Evolutionary conservation across 306 rosid species (phyloP), one percentile per base, ranked within the genome.

Genomic region (Dryas drummondii): DNA sequence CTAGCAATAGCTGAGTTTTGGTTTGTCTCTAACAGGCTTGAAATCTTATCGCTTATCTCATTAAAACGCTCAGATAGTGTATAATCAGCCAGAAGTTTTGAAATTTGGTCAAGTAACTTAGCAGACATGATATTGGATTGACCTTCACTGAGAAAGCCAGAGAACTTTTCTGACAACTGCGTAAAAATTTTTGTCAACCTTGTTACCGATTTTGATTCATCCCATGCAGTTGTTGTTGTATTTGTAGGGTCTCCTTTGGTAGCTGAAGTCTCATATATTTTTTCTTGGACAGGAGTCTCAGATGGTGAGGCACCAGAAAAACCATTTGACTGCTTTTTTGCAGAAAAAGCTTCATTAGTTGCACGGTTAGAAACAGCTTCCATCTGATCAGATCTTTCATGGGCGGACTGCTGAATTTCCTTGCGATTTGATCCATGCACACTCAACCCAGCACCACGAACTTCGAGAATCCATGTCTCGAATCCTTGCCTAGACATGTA

Each of bases 381-480:
- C 93, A 94, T 94, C 76, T 85, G 81, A 22, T 89, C 87, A 54
- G 99, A 92, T 51, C 67, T 81, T 68, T 70, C 88, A 73, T 81
- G 57, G 80, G 92, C 90, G 53, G 90, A 80, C 68, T 76, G 86
- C 84, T 90, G 82, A 73, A 89, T 84, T 68, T 87, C 88, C 81
- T 89, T 83, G 79, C 68, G 32, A 72, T 80, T 76, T 13, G 88
- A 79, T 73, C 77, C 88, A 45, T 76, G 88, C 66, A 89, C 45
- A 71, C 99, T 94, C 93, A 94, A 78, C 68, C 99, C 99, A 68
- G 99, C 96, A 55, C 99, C 99, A 79, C 99, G 88, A 74, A 94
- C 86, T 85, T 94, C 99, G 41, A 94, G 97, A 75, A 92, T 87
- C 99, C 99, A 94, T 51, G 99, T 92, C 77, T 96, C 98, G 37